Evolutionary conservation across 2,329 filamentous ascomycete genomes (phyloP).

Genomic region (Arthrinium phaeospermum): DNA sequence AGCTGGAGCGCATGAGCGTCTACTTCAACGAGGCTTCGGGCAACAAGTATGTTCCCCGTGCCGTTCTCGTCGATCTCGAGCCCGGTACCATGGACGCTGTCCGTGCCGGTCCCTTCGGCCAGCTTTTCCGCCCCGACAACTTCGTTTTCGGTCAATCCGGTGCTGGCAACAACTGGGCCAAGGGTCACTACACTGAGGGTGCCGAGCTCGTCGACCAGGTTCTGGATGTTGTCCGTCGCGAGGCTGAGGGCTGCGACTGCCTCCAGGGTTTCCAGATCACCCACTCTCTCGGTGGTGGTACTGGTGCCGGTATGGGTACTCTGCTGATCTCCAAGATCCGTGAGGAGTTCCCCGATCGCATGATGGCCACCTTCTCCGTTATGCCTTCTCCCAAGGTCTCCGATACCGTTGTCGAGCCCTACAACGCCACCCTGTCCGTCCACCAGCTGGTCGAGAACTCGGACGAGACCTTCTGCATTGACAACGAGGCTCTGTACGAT

Average conservation of each 20-base stretch:
- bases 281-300: conserved; percentile 99
- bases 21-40: conserved; percentile 97
- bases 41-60: conserved; percentile 99
- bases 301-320: conserved; percentile 99
- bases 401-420: conserved; percentile 98
- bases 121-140: conserved; percentile 99
- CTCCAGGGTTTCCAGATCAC: conserved; percentile 99
- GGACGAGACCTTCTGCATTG: conserved; percentile 99
- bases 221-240: conserved; percentile 96
- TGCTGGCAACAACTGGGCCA: conserved; percentile 99
- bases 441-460: conserved; percentile 99
- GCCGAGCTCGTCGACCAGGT: conserved; percentile 98
- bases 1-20: conserved; percentile 99
- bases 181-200: conserved; percentile 99
- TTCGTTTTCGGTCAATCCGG: conserved; percentile 99
- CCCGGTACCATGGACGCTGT: conserved; percentile 99
- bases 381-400: conserved; percentile 99
- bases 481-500: conserved; percentile 99
- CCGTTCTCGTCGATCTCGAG: conserved; percentile 98
- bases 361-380: conserved; percentile 99
- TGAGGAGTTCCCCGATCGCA: conserved; percentile 99
- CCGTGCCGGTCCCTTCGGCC: conserved; percentile 95
- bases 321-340: conserved; percentile 99
- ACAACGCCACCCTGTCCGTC: conserved; percentile 98
- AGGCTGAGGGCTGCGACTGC: conserved; percentile 99